phyloP scores from a whole-genome alignment of 1,284 basidiomycete species.

The Boletus sp. region DNA sequence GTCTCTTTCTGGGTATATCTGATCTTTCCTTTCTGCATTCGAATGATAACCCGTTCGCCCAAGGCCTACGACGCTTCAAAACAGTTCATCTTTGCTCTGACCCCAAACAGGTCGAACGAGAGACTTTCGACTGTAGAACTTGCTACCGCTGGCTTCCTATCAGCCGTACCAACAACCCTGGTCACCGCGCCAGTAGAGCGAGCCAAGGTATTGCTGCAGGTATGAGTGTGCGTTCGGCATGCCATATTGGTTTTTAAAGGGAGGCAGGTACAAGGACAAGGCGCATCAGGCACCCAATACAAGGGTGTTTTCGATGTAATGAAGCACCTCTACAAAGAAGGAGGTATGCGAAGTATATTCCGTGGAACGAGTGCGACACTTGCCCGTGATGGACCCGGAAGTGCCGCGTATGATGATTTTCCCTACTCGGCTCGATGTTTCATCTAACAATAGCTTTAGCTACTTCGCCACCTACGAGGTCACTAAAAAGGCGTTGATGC shows the following conservation, averaged over 20 bases:
- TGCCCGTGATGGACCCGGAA: constrained; percentile 93
- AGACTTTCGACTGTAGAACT: constrained; percentile 79
- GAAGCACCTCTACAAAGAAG: constrained; percentile 90
- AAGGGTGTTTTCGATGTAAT: constrained; percentile 93
- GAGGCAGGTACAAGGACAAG: constrained; percentile 83
- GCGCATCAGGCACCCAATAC: constrained; percentile 71
- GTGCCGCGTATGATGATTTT: constrained; percentile 73
- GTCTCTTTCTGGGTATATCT: constrained; percentile 90
- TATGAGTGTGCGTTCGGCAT: constrained; percentile 32
- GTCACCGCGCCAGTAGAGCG: constrained; percentile 96
- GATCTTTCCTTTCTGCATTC: background rate
- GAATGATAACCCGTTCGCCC: constrained; percentile 7
- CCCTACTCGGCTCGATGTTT: background rate
- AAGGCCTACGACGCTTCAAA: constrained; percentile 96
- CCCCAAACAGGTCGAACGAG: constrained; percentile 66
- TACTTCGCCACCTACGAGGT: constrained; percentile 99
- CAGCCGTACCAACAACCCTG: constrained; percentile 89
- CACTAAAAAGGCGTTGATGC: constrained; percentile 84
- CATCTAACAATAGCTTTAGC: constrained; percentile 40
- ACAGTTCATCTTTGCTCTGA: constrained; percentile 74
- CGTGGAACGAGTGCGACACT: constrained; percentile 92
- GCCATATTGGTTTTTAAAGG: background rate
- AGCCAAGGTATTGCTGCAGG: constrained; percentile 95
- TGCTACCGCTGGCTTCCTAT: constrained; percentile 92
- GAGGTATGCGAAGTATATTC: constrained; percentile 90